Percentiles rank a stretch among this genome's conserved stretches.
Evolutionary conservation across 768 basidiomycete genomes (phyloP).

Genomic region (Amanita thiersii): DNA sequence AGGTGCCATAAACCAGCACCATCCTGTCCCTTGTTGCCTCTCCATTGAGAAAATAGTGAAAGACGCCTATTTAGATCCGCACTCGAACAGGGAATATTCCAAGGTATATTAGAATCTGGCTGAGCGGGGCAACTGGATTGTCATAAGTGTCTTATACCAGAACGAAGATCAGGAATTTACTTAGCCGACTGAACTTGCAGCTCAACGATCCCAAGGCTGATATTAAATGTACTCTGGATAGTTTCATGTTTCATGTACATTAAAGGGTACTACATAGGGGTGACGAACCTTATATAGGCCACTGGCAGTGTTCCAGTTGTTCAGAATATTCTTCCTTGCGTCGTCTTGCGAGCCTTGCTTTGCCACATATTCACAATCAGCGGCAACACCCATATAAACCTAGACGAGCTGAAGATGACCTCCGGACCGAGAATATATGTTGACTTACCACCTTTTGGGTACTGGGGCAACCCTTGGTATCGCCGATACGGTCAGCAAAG

Average conservation of each 20-base stretch:
- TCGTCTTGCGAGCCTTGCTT: conserved; percentile 56
- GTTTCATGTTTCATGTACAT: conserved; percentile 4
- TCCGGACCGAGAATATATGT: background rate
- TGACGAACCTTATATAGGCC: conserved; percentile 53
- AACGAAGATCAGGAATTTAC: conserved; percentile 20
- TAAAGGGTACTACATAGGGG: background rate
- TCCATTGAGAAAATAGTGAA: conserved; percentile 76
- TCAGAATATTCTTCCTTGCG: conserved; percentile 70
- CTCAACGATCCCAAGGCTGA: conserved; percentile 78
- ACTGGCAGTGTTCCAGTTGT: conserved; percentile 73
- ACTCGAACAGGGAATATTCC: conserved; percentile 69
- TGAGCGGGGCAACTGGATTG: conserved; percentile 50
- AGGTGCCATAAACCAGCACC: conserved; percentile 82
- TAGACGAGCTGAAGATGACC: conserved; percentile 13
- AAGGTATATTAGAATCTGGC: conserved; percentile 43
- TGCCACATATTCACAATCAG: conserved; percentile 73
- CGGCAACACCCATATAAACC: conserved; percentile 81
- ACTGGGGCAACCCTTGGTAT: conserved; percentile 62
- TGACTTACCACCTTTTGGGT: conserved; percentile 57
- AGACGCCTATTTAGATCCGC: conserved; percentile 58
- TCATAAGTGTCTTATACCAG: background rate
- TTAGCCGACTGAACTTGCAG: conserved; percentile 59
- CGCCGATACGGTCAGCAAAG: conserved; percentile 63
- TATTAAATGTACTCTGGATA: conserved; percentile 64
- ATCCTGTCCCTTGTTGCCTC: conserved; percentile 65